Evolutionary conservation across 2,329 filamentous ascomycete genomes (phyloP).

Genomic region (Diaporthe aspalathi): DNA sequence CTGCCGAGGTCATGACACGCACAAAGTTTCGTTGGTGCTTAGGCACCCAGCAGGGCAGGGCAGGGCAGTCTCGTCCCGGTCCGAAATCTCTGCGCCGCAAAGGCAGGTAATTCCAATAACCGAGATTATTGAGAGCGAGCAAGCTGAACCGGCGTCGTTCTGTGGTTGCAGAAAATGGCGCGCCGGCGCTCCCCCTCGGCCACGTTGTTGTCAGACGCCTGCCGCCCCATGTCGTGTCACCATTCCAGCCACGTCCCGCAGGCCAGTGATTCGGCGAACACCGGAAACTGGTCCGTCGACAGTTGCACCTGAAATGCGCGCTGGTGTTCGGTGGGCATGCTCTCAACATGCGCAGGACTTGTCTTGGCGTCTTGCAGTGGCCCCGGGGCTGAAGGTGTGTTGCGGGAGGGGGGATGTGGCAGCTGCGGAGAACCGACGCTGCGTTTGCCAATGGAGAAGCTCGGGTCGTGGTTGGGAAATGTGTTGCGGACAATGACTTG

Average conservation of each 20-base stretch:
- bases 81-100: constrained; percentile 1
- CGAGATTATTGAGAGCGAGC: neutral
- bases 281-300: neutral
- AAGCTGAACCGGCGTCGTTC: neutral
- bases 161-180: neutral
- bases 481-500: neutral
- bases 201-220: constrained; percentile 31
- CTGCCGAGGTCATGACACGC: constrained; percentile 29
- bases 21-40: constrained; percentile 22
- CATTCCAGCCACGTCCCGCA: constrained; percentile 12
- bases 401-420: neutral
- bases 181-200: constrained; percentile 1
- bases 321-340: neutral
- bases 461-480: neutral
- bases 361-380: neutral
- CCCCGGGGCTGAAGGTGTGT: neutral
- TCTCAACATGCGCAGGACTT: neutral
- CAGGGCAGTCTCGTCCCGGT: neutral
- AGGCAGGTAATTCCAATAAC: neutral
- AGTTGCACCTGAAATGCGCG: neutral
- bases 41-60: too few species aligned
- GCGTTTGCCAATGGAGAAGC: neutral
- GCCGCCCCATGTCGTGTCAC: constrained; percentile 16
- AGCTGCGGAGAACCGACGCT: neutral
- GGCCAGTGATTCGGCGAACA: constrained; percentile 3